Evolutionary conservation across 805 yeast species (phyloP).

Genomic region (Komagataella mondaviorum): DNA sequence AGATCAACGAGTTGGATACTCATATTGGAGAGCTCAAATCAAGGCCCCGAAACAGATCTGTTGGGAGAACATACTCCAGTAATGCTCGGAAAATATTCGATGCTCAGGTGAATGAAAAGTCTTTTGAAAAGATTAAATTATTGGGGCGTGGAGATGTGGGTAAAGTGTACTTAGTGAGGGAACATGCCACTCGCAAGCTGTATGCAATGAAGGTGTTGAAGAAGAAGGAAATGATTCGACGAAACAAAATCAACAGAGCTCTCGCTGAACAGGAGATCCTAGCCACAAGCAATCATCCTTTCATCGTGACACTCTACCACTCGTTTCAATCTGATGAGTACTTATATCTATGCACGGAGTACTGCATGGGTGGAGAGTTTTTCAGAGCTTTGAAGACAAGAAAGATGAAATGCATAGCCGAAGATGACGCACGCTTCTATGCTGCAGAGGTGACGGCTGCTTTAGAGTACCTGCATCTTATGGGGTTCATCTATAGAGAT

Average conservation of each 20-base stretch:
- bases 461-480: conserved; percentile 82
- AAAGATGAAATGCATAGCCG: conserved; percentile 71
- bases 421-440: conserved; percentile 82
- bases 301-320: conserved; percentile 90
- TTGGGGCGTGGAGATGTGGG: conserved; percentile 98
- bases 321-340: conserved; percentile 92
- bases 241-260: conserved; percentile 91
- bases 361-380: conserved; percentile 98
- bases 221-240: conserved; percentile 86
- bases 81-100: conserved; percentile 62
- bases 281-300: conserved; percentile 93
- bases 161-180: conserved; percentile 83
- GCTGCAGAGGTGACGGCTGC: conserved; percentile 98
- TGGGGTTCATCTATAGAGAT: conserved; percentile 96
- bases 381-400: conserved; percentile 92
- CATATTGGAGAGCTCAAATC: conserved; percentile 23
- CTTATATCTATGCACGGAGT: conserved; percentile 92
- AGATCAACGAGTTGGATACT: conserved; percentile 9
- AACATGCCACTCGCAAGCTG: conserved; percentile 56
- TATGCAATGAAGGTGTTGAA: conserved; percentile 89
- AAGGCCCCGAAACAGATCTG: conserved; percentile 31
- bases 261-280: conserved; percentile 94
- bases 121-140: conserved; percentile 82
- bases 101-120: conserved; percentile 73
- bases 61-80: conserved; percentile 50